A percentile compares a stretch with the other conserved stretches of the same genome.
phyloP scores from a whole-genome alignment of 2,329 filamentous ascomycete genomes.

The Xylariomycetidae sp. region DNA sequence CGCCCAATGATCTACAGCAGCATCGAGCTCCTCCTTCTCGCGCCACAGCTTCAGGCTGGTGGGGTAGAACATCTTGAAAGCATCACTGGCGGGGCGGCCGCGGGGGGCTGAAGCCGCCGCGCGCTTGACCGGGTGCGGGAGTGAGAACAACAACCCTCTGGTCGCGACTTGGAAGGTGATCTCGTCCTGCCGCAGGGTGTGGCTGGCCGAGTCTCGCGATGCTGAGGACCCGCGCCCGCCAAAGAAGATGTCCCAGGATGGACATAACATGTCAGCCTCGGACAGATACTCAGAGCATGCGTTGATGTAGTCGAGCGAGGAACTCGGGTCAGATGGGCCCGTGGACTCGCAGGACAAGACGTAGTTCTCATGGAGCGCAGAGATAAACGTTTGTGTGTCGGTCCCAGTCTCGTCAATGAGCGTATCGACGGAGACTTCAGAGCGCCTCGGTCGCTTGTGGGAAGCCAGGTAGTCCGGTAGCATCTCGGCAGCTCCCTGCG shows the following conservation, averaged over 20 bases:
- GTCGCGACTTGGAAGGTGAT: conserved; percentile 90
- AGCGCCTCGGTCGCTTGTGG: conserved; percentile 52
- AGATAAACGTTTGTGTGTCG: conserved; percentile 83
- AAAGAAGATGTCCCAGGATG: conserved; percentile 64
- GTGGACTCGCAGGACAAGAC: conserved; percentile 68
- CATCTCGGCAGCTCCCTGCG: conserved; percentile 40
- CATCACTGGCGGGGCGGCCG: conserved; percentile 46
- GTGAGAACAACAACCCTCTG: conserved; percentile 74
- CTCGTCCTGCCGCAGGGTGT: conserved; percentile 83
- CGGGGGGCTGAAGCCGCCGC: conserved; percentile 40
- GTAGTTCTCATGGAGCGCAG: conserved; percentile 91
- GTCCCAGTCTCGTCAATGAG: conserved; percentile 93
- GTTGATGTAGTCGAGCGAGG: conserved; percentile 71
- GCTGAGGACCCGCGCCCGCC: conserved; percentile 47
- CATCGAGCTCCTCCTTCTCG: conserved; percentile 73
- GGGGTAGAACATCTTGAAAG: conserved; percentile 90
- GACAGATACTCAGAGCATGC: conserved; percentile 84
- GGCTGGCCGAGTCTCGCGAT: conserved; percentile 54
- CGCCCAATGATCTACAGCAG: conserved; percentile 64
- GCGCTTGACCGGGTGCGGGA: conserved; percentile 82
- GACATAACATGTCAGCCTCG: conserved; percentile 77
- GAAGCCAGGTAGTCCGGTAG: conserved; percentile 56
- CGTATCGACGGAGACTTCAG: conserved; percentile 62
- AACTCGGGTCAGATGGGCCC: conserved; percentile 42
- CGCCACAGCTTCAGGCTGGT: conserved; percentile 78